Percentiles rank a stretch among this genome's conserved stretches.
Evolutionary conservation across 768 basidiomycete species (phyloP).

Genomic region (Tulasnella sp.): DNA sequence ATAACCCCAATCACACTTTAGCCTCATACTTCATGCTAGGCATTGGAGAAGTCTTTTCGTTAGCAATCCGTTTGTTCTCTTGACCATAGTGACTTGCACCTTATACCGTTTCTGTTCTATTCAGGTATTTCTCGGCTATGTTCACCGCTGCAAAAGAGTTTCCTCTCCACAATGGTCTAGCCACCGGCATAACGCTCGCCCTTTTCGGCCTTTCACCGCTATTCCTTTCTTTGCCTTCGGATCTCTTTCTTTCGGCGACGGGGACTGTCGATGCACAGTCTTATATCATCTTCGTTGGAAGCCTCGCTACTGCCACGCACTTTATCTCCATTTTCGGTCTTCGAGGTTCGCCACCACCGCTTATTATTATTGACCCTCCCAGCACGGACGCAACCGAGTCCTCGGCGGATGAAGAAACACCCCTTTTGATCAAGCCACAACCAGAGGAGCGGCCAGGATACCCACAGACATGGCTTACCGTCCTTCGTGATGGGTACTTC

Average conservation of each 20-base stretch:
- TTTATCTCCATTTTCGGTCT: conserved; percentile 22
- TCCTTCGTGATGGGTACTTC: conserved; percentile 57
- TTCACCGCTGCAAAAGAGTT: conserved; percentile 67
- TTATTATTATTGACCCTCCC: conserved; percentile 12
- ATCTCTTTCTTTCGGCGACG: conserved; percentile 29
- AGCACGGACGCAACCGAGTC: not conserved
- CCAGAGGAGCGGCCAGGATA: conserved; percentile 18
- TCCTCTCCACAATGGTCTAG: conserved; percentile 30
- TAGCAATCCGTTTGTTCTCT: conserved; percentile 37
- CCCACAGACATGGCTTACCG: conserved; percentile 24
- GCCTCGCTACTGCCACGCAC: not conserved
- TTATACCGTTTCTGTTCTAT: conserved; percentile 34
- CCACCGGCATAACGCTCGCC: conserved; percentile 50
- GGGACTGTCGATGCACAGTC: conserved; percentile 39
- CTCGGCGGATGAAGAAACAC: conserved; percentile 27
- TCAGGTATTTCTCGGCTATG: conserved; percentile 64
- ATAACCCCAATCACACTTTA: conserved; percentile 40
- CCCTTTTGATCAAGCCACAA: conserved; percentile 24
- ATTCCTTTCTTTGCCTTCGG: conserved; percentile 51
- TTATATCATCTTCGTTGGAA: conserved; percentile 26
- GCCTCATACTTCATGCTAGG: conserved; percentile 62
- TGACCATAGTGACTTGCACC: not conserved
- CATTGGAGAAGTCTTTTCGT: conserved; percentile 71
- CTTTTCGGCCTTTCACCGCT: conserved; percentile 80
- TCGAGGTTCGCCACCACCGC: conserved; percentile 5